Evolutionary conservation across 352 stramenopile species (phyloP).

Genomic region (Phytopythium boreale): DNA sequence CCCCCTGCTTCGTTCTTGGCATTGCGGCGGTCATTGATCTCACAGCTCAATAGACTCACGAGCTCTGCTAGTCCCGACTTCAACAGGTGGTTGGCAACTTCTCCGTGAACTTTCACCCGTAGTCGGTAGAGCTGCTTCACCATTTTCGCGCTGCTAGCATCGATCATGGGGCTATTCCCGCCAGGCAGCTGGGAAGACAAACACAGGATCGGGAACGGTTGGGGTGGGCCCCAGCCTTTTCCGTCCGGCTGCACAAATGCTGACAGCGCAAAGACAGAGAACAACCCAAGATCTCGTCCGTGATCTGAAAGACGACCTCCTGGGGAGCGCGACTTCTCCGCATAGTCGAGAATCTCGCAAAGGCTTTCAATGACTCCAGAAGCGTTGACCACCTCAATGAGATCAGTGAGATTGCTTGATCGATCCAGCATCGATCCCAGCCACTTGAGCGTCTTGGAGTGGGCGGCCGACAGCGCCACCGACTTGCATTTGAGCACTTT

Average conservation of each 20-base stretch:
- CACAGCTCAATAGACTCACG: slow-evolving; percentile 40
- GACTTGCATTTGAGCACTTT: slow-evolving; percentile 36
- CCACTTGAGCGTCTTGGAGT: slow-evolving; percentile 75
- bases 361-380: slow-evolving; percentile 65
- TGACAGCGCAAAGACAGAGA: slow-evolving; percentile 61
- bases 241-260: slow-evolving; percentile 72
- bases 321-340: slow-evolving; percentile 40
- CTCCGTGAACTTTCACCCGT: slow-evolving; percentile 65
- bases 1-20: slow-evolving; percentile 14
- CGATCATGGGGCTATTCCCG: not conserved
- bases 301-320: slow-evolving; percentile 42
- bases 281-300: slow-evolving; percentile 44
- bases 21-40: slow-evolving; percentile 33
- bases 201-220: slow-evolving; percentile 57
- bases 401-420: slow-evolving; percentile 42
- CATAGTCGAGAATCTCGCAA: slow-evolving; percentile 51
- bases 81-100: slow-evolving; percentile 60
- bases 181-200: slow-evolving; percentile 12
- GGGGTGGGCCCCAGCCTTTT: slow-evolving; percentile 43
- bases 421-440: slow-evolving; percentile 71
- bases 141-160: slow-evolving; percentile 5
- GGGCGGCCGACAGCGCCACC: slow-evolving; percentile 19
- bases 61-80: slow-evolving; percentile 47
- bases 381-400: slow-evolving; percentile 54
- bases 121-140: slow-evolving; percentile 57